Conservation (phyloP, 768 basidiomycete genomes). For the Rhizopogon vulgaris region DNA sequence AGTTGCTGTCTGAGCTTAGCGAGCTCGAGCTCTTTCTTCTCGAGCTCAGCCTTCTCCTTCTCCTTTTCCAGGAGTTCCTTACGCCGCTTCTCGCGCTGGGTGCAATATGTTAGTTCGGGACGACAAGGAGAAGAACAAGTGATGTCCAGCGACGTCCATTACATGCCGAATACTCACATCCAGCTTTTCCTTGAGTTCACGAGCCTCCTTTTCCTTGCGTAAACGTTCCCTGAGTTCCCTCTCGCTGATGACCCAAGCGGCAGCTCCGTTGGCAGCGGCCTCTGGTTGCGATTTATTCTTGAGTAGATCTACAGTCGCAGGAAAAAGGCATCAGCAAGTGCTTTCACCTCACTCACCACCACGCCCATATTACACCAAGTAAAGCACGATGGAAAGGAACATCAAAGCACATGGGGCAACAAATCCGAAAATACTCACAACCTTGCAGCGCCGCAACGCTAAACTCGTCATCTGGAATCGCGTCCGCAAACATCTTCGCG, state of each 20-base stretch:
- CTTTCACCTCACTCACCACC: constrained; percentile 16
- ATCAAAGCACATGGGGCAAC: constrained; percentile 5
- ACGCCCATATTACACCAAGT: constrained; percentile 12
- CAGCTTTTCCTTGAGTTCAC: constrained; percentile 60
- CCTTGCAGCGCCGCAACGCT: constrained; percentile 89
- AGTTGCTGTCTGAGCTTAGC: constrained; percentile 46
- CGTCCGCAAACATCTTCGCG: constrained; percentile 74
- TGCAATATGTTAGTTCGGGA: constrained; percentile 6
- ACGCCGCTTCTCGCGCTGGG: constrained; percentile 38
- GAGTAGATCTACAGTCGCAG: constrained; percentile 50
- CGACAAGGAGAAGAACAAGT: constrained; percentile 5
- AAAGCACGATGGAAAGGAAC: constrained; percentile 10
- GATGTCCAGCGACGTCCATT: constrained; percentile 13
- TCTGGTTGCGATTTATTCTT: constrained; percentile 83
- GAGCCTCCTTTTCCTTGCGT: constrained; percentile 66
- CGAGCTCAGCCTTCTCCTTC: constrained; percentile 54
- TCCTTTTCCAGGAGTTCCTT: constrained; percentile 41
- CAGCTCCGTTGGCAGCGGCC: constrained; percentile 59
- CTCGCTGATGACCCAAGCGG: constrained; percentile 70
- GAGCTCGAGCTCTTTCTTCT: constrained; percentile 59
- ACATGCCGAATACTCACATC: constrained; percentile 42
- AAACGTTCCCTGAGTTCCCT: constrained; percentile 70
- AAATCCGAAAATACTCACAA: constrained; percentile 49
- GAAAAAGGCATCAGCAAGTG: constrained; percentile 19
- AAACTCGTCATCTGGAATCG: constrained; percentile 81